Conservation (phyloP, 2,329 filamentous ascomycete species). For the Fusarium nygamai region DNA sequence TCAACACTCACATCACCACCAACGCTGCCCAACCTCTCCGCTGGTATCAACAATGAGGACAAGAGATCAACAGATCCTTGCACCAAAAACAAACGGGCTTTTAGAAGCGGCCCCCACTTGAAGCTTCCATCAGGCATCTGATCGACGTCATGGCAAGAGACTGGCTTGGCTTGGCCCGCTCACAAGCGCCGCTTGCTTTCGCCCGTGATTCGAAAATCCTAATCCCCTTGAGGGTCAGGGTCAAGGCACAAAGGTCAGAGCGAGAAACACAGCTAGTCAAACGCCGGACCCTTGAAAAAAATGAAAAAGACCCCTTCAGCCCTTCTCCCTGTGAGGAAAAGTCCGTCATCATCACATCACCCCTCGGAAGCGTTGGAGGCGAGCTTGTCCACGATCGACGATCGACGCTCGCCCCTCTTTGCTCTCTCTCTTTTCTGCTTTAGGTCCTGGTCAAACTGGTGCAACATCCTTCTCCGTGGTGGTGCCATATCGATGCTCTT, state of each 20-base stretch:
- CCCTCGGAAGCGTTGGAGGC: not conserved
- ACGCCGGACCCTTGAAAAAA: conserved; percentile 25
- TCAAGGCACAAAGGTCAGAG: conserved; percentile 10
- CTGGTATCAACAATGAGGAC: conserved; percentile 3
- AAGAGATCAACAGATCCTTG: conserved; percentile 7
- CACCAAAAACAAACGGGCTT: conserved; percentile 20
- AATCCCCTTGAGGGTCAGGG: conserved; percentile 16
- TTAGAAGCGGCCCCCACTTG: conserved; percentile 25
- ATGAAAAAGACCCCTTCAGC: too few species aligned
- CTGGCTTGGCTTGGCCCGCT: conserved; percentile 18
- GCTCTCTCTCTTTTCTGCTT: not conserved
- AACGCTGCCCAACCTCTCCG: conserved; percentile 12
- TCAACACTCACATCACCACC: conserved; percentile 20
- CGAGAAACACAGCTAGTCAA: conserved; percentile 14
- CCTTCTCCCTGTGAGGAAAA: conserved; percentile 1
- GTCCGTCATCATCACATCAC: conserved; percentile 25
- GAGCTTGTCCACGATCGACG: conserved; percentile 1
- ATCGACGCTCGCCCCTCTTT: conserved; percentile 34
- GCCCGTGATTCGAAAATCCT: conserved; percentile 6
- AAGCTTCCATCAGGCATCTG: conserved; percentile 26
- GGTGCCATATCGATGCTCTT: conserved; percentile 28
- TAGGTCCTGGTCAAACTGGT: not conserved
- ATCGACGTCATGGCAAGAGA: conserved; percentile 39
- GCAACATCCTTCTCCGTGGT: conserved; percentile 17
- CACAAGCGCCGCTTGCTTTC: conserved; percentile 22